Evolutionary conservation across 345 rosid genomes (phyloP).

Genomic region (Aquilaria malaccensis): DNA sequence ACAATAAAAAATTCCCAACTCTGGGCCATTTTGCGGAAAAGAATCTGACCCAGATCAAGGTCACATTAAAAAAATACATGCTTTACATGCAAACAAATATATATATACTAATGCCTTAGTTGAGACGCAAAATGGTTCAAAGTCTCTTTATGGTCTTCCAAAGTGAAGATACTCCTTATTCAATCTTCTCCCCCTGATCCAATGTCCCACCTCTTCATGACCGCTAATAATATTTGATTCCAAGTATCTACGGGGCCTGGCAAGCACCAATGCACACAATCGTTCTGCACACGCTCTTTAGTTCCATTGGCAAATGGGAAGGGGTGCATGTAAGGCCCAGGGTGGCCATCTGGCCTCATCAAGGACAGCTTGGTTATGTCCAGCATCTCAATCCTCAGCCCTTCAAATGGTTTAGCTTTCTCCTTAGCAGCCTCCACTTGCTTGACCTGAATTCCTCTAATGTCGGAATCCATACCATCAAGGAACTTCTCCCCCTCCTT

Average conservation of each 20-base stretch:
- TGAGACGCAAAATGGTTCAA: too few species aligned
- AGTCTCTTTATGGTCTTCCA: too few species aligned
- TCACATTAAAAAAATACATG: too few species aligned
- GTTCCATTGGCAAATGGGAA: conserved; percentile 68
- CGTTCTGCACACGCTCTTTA: conserved; percentile 62
- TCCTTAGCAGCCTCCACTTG: conserved; percentile 40
- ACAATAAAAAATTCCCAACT: too few species aligned
- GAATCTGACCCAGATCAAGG: too few species aligned
- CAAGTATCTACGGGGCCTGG: conserved; percentile 91
- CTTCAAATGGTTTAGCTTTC: conserved; percentile 12
- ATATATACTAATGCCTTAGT: too few species aligned
- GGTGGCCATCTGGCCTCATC: conserved; percentile 76
- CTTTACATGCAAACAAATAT: too few species aligned
- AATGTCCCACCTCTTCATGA: conserved; percentile 49
- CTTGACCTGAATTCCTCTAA: conserved; percentile 52
- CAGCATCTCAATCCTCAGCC: conserved; percentile 45
- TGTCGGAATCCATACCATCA: conserved; percentile 69
- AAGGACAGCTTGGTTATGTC: conserved; percentile 59
- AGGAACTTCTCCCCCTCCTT: conserved; percentile 42
- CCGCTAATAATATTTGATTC: conserved; percentile 64
- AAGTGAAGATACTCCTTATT: not conserved
- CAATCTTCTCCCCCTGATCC: conserved; percentile 17
- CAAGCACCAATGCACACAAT: conserved; percentile 89
- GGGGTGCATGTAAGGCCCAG: conserved; percentile 73
- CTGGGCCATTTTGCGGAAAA: too few species aligned